Base-by-base conservation (phyloP, 2,329 filamentous ascomycete genomes). In the Colletotrichum simmondsii region DNA sequence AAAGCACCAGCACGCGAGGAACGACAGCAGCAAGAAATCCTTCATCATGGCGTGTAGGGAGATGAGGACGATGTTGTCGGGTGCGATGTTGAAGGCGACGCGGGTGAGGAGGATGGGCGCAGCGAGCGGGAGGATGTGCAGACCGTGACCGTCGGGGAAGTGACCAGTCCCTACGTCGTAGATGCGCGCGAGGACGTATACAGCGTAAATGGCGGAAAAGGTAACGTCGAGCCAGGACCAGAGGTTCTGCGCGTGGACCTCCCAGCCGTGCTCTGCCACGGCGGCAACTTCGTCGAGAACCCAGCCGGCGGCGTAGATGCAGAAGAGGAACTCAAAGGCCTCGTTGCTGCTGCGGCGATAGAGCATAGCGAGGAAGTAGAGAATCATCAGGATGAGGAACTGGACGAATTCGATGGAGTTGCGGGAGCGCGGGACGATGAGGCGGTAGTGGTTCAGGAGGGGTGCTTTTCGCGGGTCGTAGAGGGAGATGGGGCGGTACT, bases 181-280 rank as follows among this genome's bases (percentile, higher is more conserved):
- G 49, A 91, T 81, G 3, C 92, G 90, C 19, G 92, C 84, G 49
- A 87, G 77, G 22, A 92, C 84, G 78, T 94, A 94, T 59, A 86
- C 80, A 22, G 85, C 81, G 78, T 91, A 94, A 64, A 94, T 91
- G 52, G 84, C 78, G 3, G 89, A 86, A 75, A 94, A 94, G 1
- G 89, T 90, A n/a, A 93, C 87, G 79, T 94, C 92, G 19, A 94
- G 86, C 77, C 94, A 94, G 0, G 92, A 92, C 92, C 92, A 94
- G 6, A 94, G 84, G 76, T 93, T 93, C 79, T 94, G 92, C 0
- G 92, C 92, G 76, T 94, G 92, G 1, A 94, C 92, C 59, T 90
- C 88, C 92, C 84, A 86, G 35, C 84, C 86, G 76, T 94, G 92
- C 78, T 93, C 92, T 12, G 92, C 85, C 54, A 93, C 89, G 2